Evolutionary conservation across 2,329 filamentous ascomycete genomes (phyloP), one percentile per base, ranked within the genome.

Genomic region (Colletotrichum eleusines): DNA sequence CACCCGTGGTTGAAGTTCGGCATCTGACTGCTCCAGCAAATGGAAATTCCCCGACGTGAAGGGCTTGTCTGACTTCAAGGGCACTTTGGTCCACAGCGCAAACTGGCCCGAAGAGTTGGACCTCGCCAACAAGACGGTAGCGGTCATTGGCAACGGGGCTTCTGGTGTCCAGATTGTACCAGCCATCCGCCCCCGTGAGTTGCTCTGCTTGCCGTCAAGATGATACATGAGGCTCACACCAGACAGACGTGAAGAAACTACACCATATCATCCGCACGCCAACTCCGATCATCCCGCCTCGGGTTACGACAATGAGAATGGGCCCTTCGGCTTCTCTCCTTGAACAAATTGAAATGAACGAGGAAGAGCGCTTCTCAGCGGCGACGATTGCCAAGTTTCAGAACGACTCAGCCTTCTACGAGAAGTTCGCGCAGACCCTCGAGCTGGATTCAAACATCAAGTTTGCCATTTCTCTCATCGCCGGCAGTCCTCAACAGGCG

Each of bases 71-170:
- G 74, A 76, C 14, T 89, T 86, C 74, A 75, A 82, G 53, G 87
- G 87, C 11, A 76, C 82, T 1, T 73, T 87, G 8, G 78, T 89
- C 40, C 87, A 90, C 75, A 88, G 84, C 5, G 87, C 87, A 1
- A 79, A 79, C 20, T 90, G 87, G 87, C 84, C 86, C 1, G 78
- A 84, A 38, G 76, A 81, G 23, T 85, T 87, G 50, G 82, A 87
- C 60, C 81, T 83, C 67, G 75, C 80, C n/a, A 83, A 81, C 69
- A 89, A 88, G 75, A 82, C 79, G 0, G 83, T 89, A 9, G 86
- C 84, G 2, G 80, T 90, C n/a, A 87, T 90, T 60, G 87, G 87
- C 11, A 88, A 87, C 62, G 87, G 87, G 8, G 82, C 86, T 23
- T 87, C 85, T 0, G 87, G 85, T 0, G 81, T 89, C 18, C 87